Conservation (phyloP, 31 red algal species). For the Endocladia muricata region DNA sequence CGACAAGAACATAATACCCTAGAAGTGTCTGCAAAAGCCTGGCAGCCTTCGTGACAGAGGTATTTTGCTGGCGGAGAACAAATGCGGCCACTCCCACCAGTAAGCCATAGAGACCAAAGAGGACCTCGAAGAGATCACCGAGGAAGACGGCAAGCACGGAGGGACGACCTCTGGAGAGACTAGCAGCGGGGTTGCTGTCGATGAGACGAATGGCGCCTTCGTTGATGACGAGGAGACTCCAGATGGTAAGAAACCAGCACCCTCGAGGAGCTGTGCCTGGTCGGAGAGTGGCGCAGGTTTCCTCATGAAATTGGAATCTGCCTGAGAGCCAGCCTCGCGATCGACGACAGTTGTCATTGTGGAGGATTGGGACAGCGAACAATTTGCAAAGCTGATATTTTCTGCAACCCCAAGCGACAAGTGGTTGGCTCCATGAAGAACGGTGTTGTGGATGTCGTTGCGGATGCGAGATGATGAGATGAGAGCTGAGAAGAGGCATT, state of each 20-base stretch:
- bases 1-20: slow-evolving; percentile 57
- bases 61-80: slow-evolving; percentile 23
- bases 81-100: slow-evolving; percentile 33
- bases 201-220: slow-evolving; percentile 70
- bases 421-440: too few relatives aligned
- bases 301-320: too few relatives aligned
- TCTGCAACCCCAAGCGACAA: too few relatives aligned
- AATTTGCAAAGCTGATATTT: too few relatives aligned
- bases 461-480: too few relatives aligned
- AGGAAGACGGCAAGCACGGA: slow-evolving; percentile 31
- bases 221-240: slow-evolving; percentile 70
- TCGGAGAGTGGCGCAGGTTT: too few relatives aligned
- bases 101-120: slow-evolving; percentile 55
- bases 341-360: too few relatives aligned
- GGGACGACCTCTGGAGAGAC: slow-evolving; percentile 4
- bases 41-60: slow-evolving; percentile 9
- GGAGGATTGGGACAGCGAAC: too few relatives aligned
- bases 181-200: slow-evolving; percentile 16
- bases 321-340: too few relatives aligned
- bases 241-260: slow-evolving; percentile 60
- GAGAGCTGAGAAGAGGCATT: too few relatives aligned
- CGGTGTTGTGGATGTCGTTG: too few relatives aligned
- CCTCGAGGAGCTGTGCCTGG: slow-evolving; percentile 18
- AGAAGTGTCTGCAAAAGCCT: slow-evolving; percentile 40
- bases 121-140: slow-evolving; percentile 47